A percentile compares a stretch with the other conserved stretches of the same genome.
Evolutionary conservation across 2,329 filamentous ascomycete genomes (phyloP).

Genomic region (Truncatella angustata): DNA sequence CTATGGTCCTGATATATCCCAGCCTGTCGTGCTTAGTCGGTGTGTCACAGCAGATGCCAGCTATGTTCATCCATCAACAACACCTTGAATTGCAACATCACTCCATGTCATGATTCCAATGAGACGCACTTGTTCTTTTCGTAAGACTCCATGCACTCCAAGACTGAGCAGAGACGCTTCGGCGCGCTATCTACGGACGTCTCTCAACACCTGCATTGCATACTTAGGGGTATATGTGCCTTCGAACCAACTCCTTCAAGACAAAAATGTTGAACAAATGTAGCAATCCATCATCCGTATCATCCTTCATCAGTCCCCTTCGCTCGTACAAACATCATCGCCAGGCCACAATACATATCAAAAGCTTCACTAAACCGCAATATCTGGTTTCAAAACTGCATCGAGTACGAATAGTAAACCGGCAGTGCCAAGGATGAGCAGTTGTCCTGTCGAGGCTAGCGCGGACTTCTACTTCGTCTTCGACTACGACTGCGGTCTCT

Average conservation of each 20-base stretch:
- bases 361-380: too few relatives aligned
- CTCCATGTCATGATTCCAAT: too few relatives aligned
- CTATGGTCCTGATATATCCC: too few relatives aligned
- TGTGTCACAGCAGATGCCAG: too few relatives aligned
- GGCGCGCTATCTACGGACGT: background rate
- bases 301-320: background rate
- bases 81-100: too few relatives aligned
- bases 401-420: background rate
- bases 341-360: too few relatives aligned
- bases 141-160: too few relatives aligned
- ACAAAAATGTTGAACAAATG: background rate
- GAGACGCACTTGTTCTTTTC: too few relatives aligned
- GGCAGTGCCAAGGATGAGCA: background rate
- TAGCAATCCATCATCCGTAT: background rate
- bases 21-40: too few relatives aligned
- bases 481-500: slow-evolving; percentile 19
- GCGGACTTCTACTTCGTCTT: slow-evolving; percentile 24
- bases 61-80: too few relatives aligned
- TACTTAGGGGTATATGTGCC: background rate
- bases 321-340: background rate
- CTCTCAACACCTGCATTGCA: background rate
- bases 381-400: too few relatives aligned
- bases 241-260: background rate
- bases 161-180: too few relatives aligned
- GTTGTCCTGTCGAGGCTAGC: slow-evolving; percentile 17